These are phyloP conservation scores for Trichopus zeylanicus DNA, from an alignment of 116 monocot genomes.

Conservation along the genomic window DNA sequence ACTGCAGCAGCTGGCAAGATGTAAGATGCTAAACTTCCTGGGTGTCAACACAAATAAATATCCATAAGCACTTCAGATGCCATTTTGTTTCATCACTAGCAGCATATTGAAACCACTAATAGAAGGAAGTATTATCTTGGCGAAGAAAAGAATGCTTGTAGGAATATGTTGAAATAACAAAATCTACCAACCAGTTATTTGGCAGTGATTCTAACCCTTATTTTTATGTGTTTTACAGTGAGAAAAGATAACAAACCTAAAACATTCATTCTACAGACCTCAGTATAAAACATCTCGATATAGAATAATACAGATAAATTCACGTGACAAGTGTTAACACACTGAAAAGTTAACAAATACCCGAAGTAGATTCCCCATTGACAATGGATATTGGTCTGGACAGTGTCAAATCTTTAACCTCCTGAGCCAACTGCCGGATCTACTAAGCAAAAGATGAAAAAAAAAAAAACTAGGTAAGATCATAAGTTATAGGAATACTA, in stretches of 20 bases:
- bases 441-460: constrained; percentile 12
- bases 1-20: constrained; percentile 79
- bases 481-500: too few relatives aligned
- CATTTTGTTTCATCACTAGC: too few relatives aligned
- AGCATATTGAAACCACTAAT: too few relatives aligned
- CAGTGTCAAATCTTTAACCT: constrained; percentile 65
- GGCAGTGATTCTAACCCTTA: too few relatives aligned
- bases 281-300: neutral
- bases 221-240: too few relatives aligned
- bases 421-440: constrained; percentile 79
- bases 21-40: constrained; percentile 60
- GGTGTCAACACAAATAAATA: constrained; percentile 10
- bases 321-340: neutral
- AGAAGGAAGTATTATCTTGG: too few relatives aligned
- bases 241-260: too few relatives aligned
- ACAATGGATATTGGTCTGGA: constrained; percentile 57
- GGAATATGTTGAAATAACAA: too few relatives aligned
- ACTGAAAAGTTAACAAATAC: neutral
- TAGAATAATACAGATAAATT: neutral
- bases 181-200: too few relatives aligned
- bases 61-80: neutral
- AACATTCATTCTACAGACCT: too few relatives aligned
- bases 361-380: constrained; percentile 39
- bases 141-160: too few relatives aligned
- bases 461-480: too few relatives aligned